Evolutionary conservation across 495 filamentous ascomycete species (phyloP).

Genomic region (Trichoderma gamsii): DNA sequence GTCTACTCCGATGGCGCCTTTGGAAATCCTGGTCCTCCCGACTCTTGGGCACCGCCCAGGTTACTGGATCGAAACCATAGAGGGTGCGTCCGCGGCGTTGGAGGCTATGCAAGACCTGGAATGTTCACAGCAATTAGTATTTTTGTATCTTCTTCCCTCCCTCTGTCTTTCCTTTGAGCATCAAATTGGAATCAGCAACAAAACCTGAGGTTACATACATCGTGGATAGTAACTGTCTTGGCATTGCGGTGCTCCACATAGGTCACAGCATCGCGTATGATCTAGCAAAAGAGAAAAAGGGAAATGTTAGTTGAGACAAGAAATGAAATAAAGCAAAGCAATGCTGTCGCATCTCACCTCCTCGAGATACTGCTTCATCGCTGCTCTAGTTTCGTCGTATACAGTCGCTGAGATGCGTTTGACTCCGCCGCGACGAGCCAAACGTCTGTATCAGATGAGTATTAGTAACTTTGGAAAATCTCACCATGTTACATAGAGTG

Average conservation of each 20-base stretch:
- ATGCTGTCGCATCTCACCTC: slow-evolving; percentile 36
- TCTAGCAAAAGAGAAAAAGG: slow-evolving; percentile 30
- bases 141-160: neutral
- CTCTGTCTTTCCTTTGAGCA: slow-evolving; percentile 9
- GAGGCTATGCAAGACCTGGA: slow-evolving; percentile 35
- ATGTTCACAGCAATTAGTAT: neutral
- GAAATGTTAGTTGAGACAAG: neutral
- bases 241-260: slow-evolving; percentile 46
- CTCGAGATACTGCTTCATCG: slow-evolving; percentile 48
- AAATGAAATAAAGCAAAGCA: neutral
- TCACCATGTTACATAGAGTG: neutral
- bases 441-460: slow-evolving; percentile 47
- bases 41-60: neutral
- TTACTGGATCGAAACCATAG: slow-evolving; percentile 44
- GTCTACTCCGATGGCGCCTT: neutral
- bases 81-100: slow-evolving; percentile 42
- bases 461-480: neutral
- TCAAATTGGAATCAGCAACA: neutral
- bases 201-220: slow-evolving; percentile 43
- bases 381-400: slow-evolving; percentile 62
- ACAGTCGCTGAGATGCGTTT: slow-evolving; percentile 62
- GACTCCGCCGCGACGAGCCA: slow-evolving; percentile 74
- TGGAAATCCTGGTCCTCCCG: neutral
- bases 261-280: slow-evolving; percentile 44
- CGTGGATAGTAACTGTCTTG: slow-evolving; percentile 58